A percentile compares a stretch with the other conserved stretches of the same genome.
These are phyloP conservation scores for Scutellaria minor DNA, from an alignment of 257 asterid species.

Conservation along the genomic window DNA sequence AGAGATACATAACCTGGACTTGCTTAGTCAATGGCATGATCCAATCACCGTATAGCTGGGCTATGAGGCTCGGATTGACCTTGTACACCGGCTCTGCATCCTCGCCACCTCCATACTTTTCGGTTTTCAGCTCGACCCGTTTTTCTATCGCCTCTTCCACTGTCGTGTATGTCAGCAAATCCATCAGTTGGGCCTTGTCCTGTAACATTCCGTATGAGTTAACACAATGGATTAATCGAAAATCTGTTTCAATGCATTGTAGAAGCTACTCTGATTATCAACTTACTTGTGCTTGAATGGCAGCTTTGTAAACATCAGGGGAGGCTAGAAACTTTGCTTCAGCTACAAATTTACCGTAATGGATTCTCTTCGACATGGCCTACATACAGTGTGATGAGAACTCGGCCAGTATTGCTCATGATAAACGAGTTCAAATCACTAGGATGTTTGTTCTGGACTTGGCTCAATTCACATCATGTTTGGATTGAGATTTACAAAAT, in stretches of 20 bases:
- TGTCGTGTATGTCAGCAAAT: constrained; percentile 63
- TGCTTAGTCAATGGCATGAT: constrained; percentile 94
- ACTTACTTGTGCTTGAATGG: constrained; percentile 70
- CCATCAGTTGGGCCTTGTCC: constrained; percentile 68
- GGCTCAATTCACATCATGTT: no score
- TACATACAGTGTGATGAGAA: constrained; percentile 31
- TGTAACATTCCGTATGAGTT: constrained; percentile 34
- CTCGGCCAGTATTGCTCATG: background rate
- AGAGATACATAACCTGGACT: constrained; percentile 82
- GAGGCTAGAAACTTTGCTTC: constrained; percentile 85
- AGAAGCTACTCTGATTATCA: background rate
- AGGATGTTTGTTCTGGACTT: background rate
- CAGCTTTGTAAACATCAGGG: constrained; percentile 67
- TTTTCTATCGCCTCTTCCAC: constrained; percentile 71
- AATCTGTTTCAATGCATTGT: background rate
- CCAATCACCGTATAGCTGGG: constrained; percentile 72
- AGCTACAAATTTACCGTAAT: constrained; percentile 91
- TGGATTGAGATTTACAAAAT: no score
- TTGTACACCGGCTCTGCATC: constrained; percentile 58
- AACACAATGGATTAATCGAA: background rate
- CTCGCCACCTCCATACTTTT: constrained; percentile 52
- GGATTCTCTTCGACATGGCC: constrained; percentile 86
- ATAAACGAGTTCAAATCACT: background rate
- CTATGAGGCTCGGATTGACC: constrained; percentile 78
- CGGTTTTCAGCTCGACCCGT: constrained; percentile 83